A percentile compares a stretch with the other conserved stretches of the same genome.
phyloP scores from a whole-genome alignment of 768 basidiomycete species.

The Termitomyces eurrhizus region DNA sequence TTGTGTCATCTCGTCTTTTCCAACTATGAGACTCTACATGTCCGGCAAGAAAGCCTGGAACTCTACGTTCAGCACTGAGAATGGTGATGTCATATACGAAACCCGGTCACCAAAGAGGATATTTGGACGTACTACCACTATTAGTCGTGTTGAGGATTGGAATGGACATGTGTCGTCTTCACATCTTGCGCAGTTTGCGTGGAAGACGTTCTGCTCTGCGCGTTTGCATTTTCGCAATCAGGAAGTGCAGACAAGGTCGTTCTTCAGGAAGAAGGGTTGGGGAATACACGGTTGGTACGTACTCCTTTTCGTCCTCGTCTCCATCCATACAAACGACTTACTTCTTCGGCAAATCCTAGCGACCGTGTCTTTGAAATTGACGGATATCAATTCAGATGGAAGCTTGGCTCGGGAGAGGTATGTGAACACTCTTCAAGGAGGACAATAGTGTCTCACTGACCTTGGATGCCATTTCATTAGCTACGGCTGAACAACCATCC shows the following conservation, averaged over 20 bases:
- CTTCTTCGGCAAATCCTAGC: constrained; percentile 8
- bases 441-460: not conserved
- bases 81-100: constrained; percentile 23
- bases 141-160: constrained; percentile 10
- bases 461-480: constrained; percentile 1
- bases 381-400: constrained; percentile 22
- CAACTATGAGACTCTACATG: constrained; percentile 21
- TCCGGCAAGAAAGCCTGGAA: constrained; percentile 18
- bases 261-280: constrained; percentile 22
- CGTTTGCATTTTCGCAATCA: constrained; percentile 14
- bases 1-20: not conserved
- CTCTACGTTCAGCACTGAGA: constrained; percentile 17
- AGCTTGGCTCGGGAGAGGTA: constrained; percentile 12
- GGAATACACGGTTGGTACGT: constrained; percentile 20
- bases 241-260: constrained; percentile 19
- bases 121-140: constrained; percentile 18
- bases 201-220: constrained; percentile 19
- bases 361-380: constrained; percentile 21
- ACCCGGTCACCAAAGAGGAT: constrained; percentile 16
- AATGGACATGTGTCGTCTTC: constrained; percentile 10
- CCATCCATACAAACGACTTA: not conserved
- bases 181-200: constrained; percentile 20
- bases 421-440: not conserved
- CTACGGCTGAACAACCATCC: constrained; percentile 12
- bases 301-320: not conserved